These are phyloP conservation scores for Cutaneotrichosporon spelunceum DNA, from an alignment of 1,284 basidiomycete species.

Conservation along the genomic window DNA sequence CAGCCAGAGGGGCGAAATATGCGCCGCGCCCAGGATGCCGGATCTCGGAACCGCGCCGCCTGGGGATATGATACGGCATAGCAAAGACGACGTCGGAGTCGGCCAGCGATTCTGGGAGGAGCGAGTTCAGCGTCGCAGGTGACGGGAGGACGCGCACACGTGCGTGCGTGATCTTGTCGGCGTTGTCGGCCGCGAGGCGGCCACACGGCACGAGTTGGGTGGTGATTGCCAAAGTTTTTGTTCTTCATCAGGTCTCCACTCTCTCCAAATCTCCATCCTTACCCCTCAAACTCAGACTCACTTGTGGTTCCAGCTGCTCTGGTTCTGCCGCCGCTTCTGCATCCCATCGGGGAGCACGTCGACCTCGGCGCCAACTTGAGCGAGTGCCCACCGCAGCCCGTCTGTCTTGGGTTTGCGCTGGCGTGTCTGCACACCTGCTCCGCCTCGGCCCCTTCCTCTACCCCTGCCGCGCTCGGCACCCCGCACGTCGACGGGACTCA, in stretches of 20 bases:
- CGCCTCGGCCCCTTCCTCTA: constrained; percentile 51
- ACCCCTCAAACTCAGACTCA: constrained; percentile 51
- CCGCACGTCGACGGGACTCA: constrained; percentile 50
- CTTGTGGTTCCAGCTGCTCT: constrained; percentile 76
- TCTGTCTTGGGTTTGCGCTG: constrained; percentile 57
- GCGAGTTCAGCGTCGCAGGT: constrained; percentile 23
- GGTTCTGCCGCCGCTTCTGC: constrained; percentile 69
- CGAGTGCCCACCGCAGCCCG: constrained; percentile 62
- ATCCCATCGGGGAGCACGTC: constrained; percentile 77
- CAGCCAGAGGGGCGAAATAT: constrained; percentile 61
- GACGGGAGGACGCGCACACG: constrained; percentile 31
- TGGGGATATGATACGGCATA: constrained; percentile 32
- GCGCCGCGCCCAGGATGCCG: constrained; percentile 13
- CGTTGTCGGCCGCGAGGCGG: constrained; percentile 40
- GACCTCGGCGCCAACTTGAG: constrained; percentile 63
- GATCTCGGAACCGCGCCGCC: constrained; percentile 7
- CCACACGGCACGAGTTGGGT: constrained; percentile 65
- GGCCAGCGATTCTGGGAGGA: constrained; percentile 23
- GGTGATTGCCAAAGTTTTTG: constrained; percentile 62
- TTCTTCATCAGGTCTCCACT: constrained; percentile 15
- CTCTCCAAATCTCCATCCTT: not conserved
- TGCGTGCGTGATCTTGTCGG: constrained; percentile 18
- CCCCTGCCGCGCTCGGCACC: constrained; percentile 38
- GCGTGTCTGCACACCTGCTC: constrained; percentile 9
- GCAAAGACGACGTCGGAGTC: constrained; percentile 20